phyloP scores from a whole-genome alignment of 768 basidiomycete species.

The Dacryopinax primogenitus region DNA sequence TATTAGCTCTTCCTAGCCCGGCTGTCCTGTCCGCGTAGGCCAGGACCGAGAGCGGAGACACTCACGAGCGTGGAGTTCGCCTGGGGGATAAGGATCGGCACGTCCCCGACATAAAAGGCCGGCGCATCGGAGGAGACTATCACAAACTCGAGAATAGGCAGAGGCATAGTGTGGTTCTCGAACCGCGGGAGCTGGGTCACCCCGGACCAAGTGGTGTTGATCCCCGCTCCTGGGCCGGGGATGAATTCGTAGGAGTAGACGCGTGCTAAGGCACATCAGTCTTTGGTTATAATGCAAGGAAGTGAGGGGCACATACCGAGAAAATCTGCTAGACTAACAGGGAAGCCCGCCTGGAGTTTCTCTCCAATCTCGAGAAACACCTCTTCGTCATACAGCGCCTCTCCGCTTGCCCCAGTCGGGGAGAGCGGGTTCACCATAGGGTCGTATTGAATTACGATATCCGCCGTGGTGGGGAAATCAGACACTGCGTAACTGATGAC shows the following conservation, averaged over 20 bases:
- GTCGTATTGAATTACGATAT: conserved; percentile 16
- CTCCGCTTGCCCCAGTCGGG: conserved; percentile 18
- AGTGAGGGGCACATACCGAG: conserved; percentile 18
- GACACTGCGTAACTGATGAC: conserved; percentile 22
- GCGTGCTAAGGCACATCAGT: background rate
- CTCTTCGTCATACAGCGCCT: conserved; percentile 16
- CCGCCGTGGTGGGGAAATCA: conserved; percentile 16
- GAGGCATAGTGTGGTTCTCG: background rate
- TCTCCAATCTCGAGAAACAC: conserved; percentile 23
- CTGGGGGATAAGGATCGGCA: background rate
- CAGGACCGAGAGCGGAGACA: background rate
- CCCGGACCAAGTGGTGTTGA: conserved; percentile 20
- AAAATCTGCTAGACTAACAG: conserved; percentile 19
- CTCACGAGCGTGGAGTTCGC: conserved; percentile 29
- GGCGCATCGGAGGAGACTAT: background rate
- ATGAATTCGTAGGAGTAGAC: conserved; percentile 13
- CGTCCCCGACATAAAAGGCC: background rate
- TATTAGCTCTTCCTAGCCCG: background rate
- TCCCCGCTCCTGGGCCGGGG: conserved; percentile 27
- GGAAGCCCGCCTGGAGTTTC: conserved; percentile 25
- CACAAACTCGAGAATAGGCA: background rate
- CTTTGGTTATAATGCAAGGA: background rate
- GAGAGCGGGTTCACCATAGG: conserved; percentile 18
- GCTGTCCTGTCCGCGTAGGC: no score
- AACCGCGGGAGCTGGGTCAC: conserved; percentile 13